These are phyloP conservation scores for Aspergillus novofumigatus DNA, from an alignment of 2,329 filamentous ascomycete species.

Conservation along the genomic window DNA sequence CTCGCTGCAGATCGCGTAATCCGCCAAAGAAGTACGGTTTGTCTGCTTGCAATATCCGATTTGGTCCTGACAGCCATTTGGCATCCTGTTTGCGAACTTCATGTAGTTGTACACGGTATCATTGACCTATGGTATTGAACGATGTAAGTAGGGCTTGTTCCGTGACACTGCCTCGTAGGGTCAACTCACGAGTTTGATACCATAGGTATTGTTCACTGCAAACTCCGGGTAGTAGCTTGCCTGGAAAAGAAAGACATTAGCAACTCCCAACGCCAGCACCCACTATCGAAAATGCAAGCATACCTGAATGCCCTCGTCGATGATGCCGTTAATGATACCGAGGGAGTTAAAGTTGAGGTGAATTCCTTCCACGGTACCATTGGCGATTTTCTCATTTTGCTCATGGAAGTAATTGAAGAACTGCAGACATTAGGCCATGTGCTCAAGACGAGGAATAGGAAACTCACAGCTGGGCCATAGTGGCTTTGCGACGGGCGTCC, in stretches of 20 bases:
- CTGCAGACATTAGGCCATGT: slow-evolving; percentile 16
- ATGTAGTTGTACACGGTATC: slow-evolving; percentile 58
- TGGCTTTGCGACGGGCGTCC: slow-evolving; percentile 34
- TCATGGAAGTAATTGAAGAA: slow-evolving; percentile 57
- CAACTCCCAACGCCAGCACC: background rate
- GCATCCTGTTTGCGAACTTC: slow-evolving; percentile 58
- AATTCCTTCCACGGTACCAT: slow-evolving; percentile 46
- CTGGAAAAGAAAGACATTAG: slow-evolving; percentile 4
- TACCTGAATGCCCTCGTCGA: slow-evolving; percentile 50
- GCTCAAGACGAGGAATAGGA: background rate
- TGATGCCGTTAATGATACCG: slow-evolving; percentile 55
- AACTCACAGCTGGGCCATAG: slow-evolving; percentile 45
- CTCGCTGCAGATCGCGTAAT: slow-evolving; percentile 48
- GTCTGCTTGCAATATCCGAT: slow-evolving; percentile 62
- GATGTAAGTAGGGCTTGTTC: background rate
- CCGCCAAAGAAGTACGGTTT: slow-evolving; percentile 55
- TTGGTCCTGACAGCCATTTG: slow-evolving; percentile 58
- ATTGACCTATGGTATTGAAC: slow-evolving; percentile 40
- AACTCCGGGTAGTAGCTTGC: slow-evolving; percentile 49
- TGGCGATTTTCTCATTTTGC: slow-evolving; percentile 53
- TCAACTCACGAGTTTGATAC: slow-evolving; percentile 40
- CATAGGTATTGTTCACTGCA: slow-evolving; percentile 54
- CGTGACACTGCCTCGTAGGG: background rate
- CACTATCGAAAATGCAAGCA: background rate
- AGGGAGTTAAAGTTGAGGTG: slow-evolving; percentile 52